Base-by-base conservation (phyloP, 345 rosid genomes). In the Citrus australasica region DNA sequence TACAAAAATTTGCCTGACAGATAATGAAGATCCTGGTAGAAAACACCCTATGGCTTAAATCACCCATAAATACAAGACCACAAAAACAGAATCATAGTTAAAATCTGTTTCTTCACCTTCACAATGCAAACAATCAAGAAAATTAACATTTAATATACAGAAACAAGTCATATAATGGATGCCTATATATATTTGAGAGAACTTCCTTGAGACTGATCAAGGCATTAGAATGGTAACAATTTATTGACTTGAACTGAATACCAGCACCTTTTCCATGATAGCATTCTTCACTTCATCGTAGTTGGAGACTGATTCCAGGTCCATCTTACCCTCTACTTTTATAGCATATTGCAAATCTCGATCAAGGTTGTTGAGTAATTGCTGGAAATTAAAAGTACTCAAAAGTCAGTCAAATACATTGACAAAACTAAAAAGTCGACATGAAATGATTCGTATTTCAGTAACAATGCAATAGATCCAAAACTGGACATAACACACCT, bases 291-390 rank as follows among this genome's bases (percentile, higher is more conserved):
- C 98, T 77, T 90, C 95, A 79, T 95, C 90, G 84, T 95, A 95
- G 85, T 95, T 93, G 71, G 92, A 86, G 77, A 95, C 85, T 32
- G 91, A 85, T 84, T 91, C 96, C 91, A 87, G 79, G 68, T 88
- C 92, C 98, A 91, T 88, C 88, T 93, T 93, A 51, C 98, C 97
- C 93, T 93, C 99, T 14, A 93, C 99, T 80, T 79, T 87, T 81
- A 95, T 88, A 77, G 99, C 94, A 86, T 95, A 93, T 84, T 95
- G 93, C 85, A 95, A 87, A 88, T 95, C 99, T 68, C 98, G 92
- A 80, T 88, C 97, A 83, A 95, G 97, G 82, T 95, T 95, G 76
- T 85, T 77, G 67, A 95, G 88, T 81, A 95, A 87, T 93, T 85
- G 93, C 98, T 95, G 95, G 77, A 81, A 74, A 82, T 76, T 77